A percentile compares a stretch with the other conserved stretches of the same genome.
Evolutionary conservation across 768 basidiomycete genomes (phyloP).

Genomic region (Trametes sanguinea): DNA sequence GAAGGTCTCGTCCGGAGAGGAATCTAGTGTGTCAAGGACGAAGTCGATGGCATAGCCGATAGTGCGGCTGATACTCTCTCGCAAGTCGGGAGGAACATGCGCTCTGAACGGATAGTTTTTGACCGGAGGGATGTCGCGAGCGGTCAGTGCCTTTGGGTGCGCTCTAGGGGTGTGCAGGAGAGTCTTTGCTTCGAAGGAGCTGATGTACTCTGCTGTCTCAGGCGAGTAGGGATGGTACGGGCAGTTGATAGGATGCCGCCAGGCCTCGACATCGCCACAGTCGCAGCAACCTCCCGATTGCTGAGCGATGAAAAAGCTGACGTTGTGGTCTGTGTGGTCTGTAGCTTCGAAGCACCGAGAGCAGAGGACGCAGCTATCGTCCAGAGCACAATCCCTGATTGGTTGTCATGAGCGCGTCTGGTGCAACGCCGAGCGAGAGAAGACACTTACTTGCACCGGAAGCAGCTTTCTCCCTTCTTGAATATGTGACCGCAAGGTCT

Average conservation of each 20-base stretch:
- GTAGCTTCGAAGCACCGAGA: constrained; percentile 86
- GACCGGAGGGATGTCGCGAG: constrained; percentile 58
- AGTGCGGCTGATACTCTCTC: constrained; percentile 72
- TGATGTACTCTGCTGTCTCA: constrained; percentile 33
- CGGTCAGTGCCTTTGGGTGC: constrained; percentile 45
- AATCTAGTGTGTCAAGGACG: constrained; percentile 78
- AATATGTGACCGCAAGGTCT: constrained; percentile 84
- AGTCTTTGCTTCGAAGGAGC: constrained; percentile 28
- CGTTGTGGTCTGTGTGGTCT: constrained; percentile 85
- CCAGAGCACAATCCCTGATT: constrained; percentile 83
- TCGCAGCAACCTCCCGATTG: constrained; percentile 95
- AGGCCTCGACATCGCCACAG: constrained; percentile 90
- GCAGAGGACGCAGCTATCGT: constrained; percentile 90
- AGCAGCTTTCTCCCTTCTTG: constrained; percentile 89
- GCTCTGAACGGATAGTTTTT: constrained; percentile 60
- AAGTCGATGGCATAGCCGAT: constrained; percentile 81
- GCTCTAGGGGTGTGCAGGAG: constrained; percentile 32
- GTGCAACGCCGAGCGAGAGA: background rate
- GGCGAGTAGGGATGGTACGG: constrained; percentile 68
- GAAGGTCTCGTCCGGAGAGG: constrained; percentile 76
- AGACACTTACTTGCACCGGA: constrained; percentile 84
- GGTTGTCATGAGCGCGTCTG: background rate
- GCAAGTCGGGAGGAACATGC: constrained; percentile 62
- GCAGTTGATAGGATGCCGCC: constrained; percentile 69
- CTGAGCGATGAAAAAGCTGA: constrained; percentile 90